These are phyloP conservation scores for Tolypocladium capitatum DNA, from an alignment of 2,329 filamentous ascomycete species.

Conservation along the genomic window DNA sequence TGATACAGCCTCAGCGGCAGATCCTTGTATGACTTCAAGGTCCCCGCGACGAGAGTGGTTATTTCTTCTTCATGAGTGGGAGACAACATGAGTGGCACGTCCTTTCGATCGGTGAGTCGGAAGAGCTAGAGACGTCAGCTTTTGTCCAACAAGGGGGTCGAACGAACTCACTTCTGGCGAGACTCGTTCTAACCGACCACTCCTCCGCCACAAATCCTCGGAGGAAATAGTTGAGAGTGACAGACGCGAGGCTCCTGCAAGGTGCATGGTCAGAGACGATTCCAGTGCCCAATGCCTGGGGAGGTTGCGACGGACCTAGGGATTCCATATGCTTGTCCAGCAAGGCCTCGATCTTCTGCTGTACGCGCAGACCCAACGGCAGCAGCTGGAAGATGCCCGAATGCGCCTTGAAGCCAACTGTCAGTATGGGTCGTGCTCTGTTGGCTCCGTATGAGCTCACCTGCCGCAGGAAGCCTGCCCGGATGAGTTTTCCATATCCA, in stretches of 20 bases:
- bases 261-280: not conserved
- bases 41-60: conserved; percentile 61
- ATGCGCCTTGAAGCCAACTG: conserved; percentile 45
- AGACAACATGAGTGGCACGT: conserved; percentile 60
- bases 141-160: not conserved
- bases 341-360: conserved; percentile 72
- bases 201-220: conserved; percentile 69
- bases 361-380: conserved; percentile 73
- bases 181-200: conserved; percentile 63
- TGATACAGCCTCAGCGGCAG: conserved; percentile 83
- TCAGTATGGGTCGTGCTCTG: not conserved
- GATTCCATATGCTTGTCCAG: conserved; percentile 82
- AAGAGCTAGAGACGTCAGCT: conserved; percentile 51
- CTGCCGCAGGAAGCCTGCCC: conserved; percentile 62
- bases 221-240: conserved; percentile 78
- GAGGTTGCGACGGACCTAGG: conserved; percentile 36
- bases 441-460: conserved; percentile 23
- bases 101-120: conserved; percentile 65
- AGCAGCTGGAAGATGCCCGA: conserved; percentile 87
- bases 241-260: conserved; percentile 61
- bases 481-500: conserved; percentile 52
- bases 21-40: conserved; percentile 70
- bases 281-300: not conserved
- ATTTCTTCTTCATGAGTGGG: conserved; percentile 98
- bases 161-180: conserved; percentile 49